Percentiles rank a stretch among this genome's conserved stretches.
phyloP scores from a whole-genome alignment of 2,329 filamentous ascomycete species.

The Arachnopeziza araneosa region DNA sequence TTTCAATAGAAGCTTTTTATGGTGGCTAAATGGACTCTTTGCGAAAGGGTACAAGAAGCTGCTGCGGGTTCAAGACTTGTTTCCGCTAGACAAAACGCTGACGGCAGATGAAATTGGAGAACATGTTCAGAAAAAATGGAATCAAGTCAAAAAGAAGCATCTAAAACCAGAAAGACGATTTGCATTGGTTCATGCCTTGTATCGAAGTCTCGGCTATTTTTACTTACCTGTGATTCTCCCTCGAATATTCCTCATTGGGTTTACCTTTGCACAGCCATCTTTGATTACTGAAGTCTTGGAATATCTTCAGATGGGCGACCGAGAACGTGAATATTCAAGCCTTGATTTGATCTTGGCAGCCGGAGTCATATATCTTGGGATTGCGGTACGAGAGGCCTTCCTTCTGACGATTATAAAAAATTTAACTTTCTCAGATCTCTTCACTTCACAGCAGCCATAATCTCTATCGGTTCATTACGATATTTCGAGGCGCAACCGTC shows the following conservation, averaged over 20 bases:
- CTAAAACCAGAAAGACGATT: not conserved
- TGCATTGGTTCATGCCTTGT: not conserved
- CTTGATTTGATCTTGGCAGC: not conserved
- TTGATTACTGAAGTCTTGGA: constrained; percentile 10
- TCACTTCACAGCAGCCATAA: not conserved
- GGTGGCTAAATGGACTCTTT: constrained; percentile 37
- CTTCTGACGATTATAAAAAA: not conserved
- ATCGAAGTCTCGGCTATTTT: not conserved
- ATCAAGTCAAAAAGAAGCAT: not conserved
- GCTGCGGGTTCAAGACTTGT: constrained; percentile 33
- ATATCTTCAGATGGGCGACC: not conserved
- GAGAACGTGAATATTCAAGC: not conserved
- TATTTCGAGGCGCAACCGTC: constrained; percentile 25
- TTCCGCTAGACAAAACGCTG: not conserved
- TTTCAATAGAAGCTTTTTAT: constrained; percentile 34
- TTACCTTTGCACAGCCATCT: constrained; percentile 21
- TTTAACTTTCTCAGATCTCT: not conserved
- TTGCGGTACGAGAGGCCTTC: not conserved
- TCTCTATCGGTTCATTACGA: constrained; percentile 2
- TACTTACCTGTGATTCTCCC: not conserved
- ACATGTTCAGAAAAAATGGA: not conserved
- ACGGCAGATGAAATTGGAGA: not conserved
- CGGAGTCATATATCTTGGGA: not conserved
- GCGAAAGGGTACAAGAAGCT: constrained; percentile 33
- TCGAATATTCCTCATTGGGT: not conserved